Base-by-base conservation (phyloP, 108 stramenopile species). In the Epipyxis sp. region DNA sequence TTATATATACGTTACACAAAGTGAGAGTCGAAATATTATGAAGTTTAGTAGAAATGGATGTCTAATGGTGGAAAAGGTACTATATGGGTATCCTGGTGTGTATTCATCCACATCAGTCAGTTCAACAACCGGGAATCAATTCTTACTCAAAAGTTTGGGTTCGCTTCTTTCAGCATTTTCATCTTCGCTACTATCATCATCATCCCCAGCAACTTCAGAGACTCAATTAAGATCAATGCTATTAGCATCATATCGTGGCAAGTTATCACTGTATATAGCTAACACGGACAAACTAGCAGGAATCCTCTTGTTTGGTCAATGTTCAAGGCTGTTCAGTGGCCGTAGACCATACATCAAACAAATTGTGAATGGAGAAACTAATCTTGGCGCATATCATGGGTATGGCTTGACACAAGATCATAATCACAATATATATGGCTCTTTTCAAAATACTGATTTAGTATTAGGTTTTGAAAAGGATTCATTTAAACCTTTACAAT, bases 1-100 rank as follows among this genome's bases (percentile, higher is more conserved):
- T 37, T 65, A 65, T 65, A 16, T 65, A 32, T 65, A 65, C 61
- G 35, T 65, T 3, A 65, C 61, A 29, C 61, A 65, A 16, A 65
- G 34, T 6, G 61, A 32, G 30, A 65, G 61, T 37, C 27, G 35
- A 3, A 65, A 65, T 37, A 25, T 65, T 3, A 35, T 65, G 61
- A 65, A 65, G 25, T 65, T 13, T 37, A 13, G 13, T 13, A 16
- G 61, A 3, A 32, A 65, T 65, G 61, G 61, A 16, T 65, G 61
- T 65, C 61, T 65, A 3, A 65, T 65, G 34, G 30, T 32, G 10
- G 61, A 65, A 25, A 65, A 65, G 35, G 61, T 65, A 16, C 61
- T 65, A 32, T n/a, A n/a, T n/a, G n/a, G n/a, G n/a, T n/a, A n/a
- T n/a, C n/a, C n/a, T 65, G 61, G 61, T 16, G 61, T 13, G 61